These are phyloP conservation scores for Anthoceros angustus DNA, from an alignment of 225 moss, liverwort and hornwort species.

Conservation along the genomic window DNA sequence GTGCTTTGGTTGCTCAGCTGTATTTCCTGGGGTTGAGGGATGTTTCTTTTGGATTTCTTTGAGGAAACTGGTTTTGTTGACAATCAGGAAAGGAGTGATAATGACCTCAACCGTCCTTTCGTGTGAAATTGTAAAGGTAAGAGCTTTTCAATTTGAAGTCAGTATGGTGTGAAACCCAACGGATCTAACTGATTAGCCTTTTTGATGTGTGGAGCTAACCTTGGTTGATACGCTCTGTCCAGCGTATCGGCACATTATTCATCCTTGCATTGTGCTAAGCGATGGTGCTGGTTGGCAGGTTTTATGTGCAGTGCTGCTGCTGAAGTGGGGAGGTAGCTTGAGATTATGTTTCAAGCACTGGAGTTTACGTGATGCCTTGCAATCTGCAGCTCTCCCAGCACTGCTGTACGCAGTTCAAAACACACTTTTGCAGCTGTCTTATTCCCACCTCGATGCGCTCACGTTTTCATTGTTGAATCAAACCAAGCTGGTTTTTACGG, in stretches of 20 bases:
- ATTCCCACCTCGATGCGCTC: conserved; percentile 84
- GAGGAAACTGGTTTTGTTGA: background rate
- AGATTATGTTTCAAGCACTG: conserved; percentile 36
- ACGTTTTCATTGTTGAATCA: conserved; percentile 88
- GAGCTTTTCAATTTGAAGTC: background rate
- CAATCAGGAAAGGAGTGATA: conserved; percentile 1
- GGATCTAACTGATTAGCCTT: too few species aligned
- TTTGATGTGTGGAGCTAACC: too few species aligned
- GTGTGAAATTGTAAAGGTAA: background rate
- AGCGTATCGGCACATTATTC: background rate
- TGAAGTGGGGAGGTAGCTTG: conserved; percentile 44
- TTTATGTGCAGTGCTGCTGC: conserved; percentile 41
- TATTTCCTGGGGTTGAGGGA: too few species aligned
- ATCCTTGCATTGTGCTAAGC: background rate
- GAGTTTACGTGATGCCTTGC: conserved; percentile 55
- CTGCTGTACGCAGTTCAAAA: conserved; percentile 80
- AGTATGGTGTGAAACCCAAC: too few species aligned
- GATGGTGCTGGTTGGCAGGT: conserved; percentile 20
- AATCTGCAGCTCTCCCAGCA: conserved; percentile 80
- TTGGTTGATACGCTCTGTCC: too few species aligned
- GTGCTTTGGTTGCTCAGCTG: too few species aligned
- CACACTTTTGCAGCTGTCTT: conserved; percentile 70
- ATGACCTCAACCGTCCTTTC: conserved; percentile 1
- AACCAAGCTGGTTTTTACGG: conserved; percentile 92
- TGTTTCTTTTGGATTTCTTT: too few species aligned